Evolutionary conservation across 768 basidiomycete species (phyloP).

Genomic region (Lepiota brunneoincarnata): DNA sequence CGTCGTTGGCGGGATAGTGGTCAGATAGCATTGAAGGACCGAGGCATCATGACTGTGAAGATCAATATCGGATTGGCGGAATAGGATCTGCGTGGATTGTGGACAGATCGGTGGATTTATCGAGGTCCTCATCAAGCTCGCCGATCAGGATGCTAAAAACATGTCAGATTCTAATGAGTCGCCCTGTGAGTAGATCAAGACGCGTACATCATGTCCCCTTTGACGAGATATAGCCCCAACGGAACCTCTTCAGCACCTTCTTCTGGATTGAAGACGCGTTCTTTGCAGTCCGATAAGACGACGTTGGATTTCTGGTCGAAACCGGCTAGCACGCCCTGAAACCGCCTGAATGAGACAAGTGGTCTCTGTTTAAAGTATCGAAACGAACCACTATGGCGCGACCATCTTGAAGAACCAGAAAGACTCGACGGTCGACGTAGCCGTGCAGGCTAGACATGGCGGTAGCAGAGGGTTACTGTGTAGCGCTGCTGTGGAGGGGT

Average conservation of each 20-base stretch:
- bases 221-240: conserved; percentile 93
- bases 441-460: conserved; percentile 87
- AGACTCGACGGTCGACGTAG: conserved; percentile 90
- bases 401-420: conserved; percentile 95
- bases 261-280: conserved; percentile 88
- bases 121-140: conserved; percentile 82
- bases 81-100: conserved; percentile 88
- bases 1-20: no score
- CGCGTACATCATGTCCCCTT: conserved; percentile 96
- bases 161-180: not conserved
- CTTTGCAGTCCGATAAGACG: conserved; percentile 90
- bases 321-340: conserved; percentile 85
- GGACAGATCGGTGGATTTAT: conserved; percentile 69
- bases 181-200: not conserved
- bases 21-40: not conserved
- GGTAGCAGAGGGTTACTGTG: conserved; percentile 12
- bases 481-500: conserved; percentile 14
- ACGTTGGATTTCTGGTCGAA: conserved; percentile 96
- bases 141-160: conserved; percentile 65
- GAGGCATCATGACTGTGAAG: not conserved
- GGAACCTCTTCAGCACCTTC: conserved; percentile 94
- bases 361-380: not conserved
- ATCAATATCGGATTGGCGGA: conserved; percentile 73
- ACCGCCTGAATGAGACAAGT: conserved; percentile 1
- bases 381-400: conserved; percentile 84